phyloP scores from a whole-genome alignment of 2,329 filamentous ascomycete species.

The Fusarium sp. region DNA sequence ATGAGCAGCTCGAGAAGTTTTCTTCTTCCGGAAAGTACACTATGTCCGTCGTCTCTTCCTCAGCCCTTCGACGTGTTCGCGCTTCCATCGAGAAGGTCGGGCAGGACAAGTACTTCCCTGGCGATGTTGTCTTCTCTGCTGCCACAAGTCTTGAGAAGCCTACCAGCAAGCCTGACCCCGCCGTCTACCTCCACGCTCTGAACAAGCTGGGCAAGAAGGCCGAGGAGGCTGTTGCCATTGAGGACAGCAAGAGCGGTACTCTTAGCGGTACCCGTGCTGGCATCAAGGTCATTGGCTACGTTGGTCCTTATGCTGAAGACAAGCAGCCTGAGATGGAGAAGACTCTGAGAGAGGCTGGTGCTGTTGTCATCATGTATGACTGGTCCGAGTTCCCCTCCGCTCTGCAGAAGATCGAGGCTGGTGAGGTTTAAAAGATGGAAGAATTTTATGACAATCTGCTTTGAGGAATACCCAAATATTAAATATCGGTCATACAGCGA shows the following conservation, averaged over 20 bases:
- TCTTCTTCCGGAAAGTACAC: slow-evolving; percentile 71
- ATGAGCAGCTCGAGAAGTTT: slow-evolving; percentile 74
- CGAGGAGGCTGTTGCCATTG: slow-evolving; percentile 80
- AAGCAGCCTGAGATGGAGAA: slow-evolving; percentile 75
- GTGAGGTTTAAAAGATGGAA: slow-evolving; percentile 45
- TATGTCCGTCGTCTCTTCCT: slow-evolving; percentile 84
- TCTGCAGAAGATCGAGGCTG: slow-evolving; percentile 61
- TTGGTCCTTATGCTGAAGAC: slow-evolving; percentile 76
- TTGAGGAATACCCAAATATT: slow-evolving; percentile 39
- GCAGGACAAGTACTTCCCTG: slow-evolving; percentile 83
- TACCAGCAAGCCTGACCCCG: slow-evolving; percentile 91
- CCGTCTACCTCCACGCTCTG: slow-evolving; percentile 85
- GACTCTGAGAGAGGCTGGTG: slow-evolving; percentile 70
- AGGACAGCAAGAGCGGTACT: slow-evolving; percentile 89
- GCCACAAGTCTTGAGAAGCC: slow-evolving; percentile 81
- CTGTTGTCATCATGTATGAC: slow-evolving; percentile 69
- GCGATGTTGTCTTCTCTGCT: slow-evolving; percentile 81
- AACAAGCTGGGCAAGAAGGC: slow-evolving; percentile 77
- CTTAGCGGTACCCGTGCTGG: slow-evolving; percentile 78
- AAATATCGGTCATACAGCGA: slow-evolving; percentile 23
- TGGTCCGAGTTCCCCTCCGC: slow-evolving; percentile 67
- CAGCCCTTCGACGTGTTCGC: slow-evolving; percentile 79
- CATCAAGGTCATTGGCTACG: slow-evolving; percentile 86
- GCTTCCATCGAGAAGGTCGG: slow-evolving; percentile 83
- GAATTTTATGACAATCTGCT: slow-evolving; percentile 25